Conservation (phyloP, 176 grass and related monocot genomes). For the Areca catechu region DNA sequence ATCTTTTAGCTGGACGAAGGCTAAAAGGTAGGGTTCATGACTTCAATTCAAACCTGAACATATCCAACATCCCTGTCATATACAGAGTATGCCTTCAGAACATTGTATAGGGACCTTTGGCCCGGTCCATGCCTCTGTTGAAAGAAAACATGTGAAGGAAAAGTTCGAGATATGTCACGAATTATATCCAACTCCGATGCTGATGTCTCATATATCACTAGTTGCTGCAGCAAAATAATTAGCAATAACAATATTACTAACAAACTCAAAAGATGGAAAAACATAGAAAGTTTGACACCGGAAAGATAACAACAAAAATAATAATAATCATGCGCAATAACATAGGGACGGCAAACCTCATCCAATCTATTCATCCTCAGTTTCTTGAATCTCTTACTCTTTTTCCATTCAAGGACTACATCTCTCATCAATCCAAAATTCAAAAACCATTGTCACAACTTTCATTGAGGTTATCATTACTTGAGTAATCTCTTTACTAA, state of each 20-base stretch:
- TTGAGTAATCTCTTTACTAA: too few species aligned
- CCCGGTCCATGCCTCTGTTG: slow-evolving; percentile 96
- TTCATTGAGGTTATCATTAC: too few species aligned
- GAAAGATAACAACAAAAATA: too few species aligned
- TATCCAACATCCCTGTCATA: slow-evolving; percentile 97
- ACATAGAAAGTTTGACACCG: neutral
- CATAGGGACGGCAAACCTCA: too few species aligned
- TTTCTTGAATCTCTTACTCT: too few species aligned
- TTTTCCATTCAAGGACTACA: too few species aligned
- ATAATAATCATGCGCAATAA: too few species aligned
- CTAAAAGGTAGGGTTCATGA: neutral
- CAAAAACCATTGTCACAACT: too few species aligned
- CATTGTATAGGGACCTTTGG: slow-evolving; percentile 90
- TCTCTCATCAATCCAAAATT: too few species aligned
- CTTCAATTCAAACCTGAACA: slow-evolving; percentile 65
- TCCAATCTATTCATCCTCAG: too few species aligned
- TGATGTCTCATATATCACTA: slow-evolving; percentile 93
- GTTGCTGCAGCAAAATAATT: slow-evolving; percentile 41
- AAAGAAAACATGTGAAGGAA: slow-evolving; percentile 96
- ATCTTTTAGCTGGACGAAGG: neutral
- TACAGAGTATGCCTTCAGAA: slow-evolving; percentile 94
- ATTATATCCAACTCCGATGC: slow-evolving; percentile 96
- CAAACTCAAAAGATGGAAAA: neutral
- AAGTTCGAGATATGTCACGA: slow-evolving; percentile 94
- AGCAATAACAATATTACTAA: too few species aligned